A percentile compares a stretch with the other conserved stretches of the same genome.
These are phyloP conservation scores for Sclerotinia trifoliorum DNA, from an alignment of 2,329 filamentous ascomycete species.

Conservation along the genomic window DNA sequence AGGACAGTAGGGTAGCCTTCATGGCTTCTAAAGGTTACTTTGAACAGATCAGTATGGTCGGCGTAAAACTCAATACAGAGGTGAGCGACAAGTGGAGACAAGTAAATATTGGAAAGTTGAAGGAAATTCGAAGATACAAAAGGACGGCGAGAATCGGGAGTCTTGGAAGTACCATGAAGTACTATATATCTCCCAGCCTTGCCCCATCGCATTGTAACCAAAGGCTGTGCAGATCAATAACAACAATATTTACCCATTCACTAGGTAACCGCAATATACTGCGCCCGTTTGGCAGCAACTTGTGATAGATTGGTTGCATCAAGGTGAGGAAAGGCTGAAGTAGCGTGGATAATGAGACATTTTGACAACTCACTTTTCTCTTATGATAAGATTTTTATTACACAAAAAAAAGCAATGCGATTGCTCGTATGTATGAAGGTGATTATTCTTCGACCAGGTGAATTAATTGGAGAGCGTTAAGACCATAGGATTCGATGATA, in stretches of 20 bases:
- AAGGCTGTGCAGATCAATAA: slow-evolving; percentile 5
- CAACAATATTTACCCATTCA: slow-evolving; percentile 13
- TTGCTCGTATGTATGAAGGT: not conserved
- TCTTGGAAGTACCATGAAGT: not conserved
- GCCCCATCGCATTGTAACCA: not conserved
- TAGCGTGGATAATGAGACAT: slow-evolving; percentile 6
- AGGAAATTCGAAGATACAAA: not conserved
- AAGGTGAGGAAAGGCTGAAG: not conserved
- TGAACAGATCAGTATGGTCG: slow-evolving; percentile 13
- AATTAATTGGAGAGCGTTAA: not conserved
- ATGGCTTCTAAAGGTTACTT: slow-evolving; percentile 31
- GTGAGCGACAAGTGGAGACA: not conserved
- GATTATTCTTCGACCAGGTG: not conserved
- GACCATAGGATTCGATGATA: slow-evolving; percentile 1
- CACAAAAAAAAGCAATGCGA: slow-evolving; percentile 15
- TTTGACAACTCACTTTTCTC: slow-evolving; percentile 22
- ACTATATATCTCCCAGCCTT: slow-evolving; percentile 11
- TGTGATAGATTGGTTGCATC: not conserved
- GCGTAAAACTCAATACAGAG: not conserved
- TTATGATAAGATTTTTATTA: slow-evolving; percentile 13
- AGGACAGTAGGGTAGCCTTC: slow-evolving; percentile 34
- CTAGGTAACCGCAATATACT: slow-evolving; percentile 1
- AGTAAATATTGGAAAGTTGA: not conserved
- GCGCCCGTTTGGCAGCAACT: not conserved
- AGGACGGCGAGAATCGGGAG: too few species aligned